Base-by-base conservation (phyloP, 257 asterid genomes). In the Przewalskia tangutica region DNA sequence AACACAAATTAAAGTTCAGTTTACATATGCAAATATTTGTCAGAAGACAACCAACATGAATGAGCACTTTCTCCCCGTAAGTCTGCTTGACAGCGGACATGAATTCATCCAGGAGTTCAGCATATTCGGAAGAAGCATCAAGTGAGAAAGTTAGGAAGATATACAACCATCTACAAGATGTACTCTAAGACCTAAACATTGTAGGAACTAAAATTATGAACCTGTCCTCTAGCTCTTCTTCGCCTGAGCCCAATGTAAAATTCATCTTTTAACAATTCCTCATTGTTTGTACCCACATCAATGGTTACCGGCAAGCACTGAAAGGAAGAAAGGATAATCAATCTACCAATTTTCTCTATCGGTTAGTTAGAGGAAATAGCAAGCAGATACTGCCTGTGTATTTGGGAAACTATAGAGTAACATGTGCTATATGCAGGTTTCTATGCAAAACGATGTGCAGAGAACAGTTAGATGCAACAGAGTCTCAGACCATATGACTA, bases 241-340 rank as follows among this genome's bases (percentile, higher is more conserved):
- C 89, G 89, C 81, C 89, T 85, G 73, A 92, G 93, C 62, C 97
- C 97, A 34, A 92, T 92, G 66, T 92, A 92, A 86, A 91, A 92
- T 78, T 92, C 97, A 82, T 92, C 94, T 6, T 89, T 88, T 77
- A 92, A 81, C 86, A 92, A 78, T 82, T 87, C 84, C 92, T 89
- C 93, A 32, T 92, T 92, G 86, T 92, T 92, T 53, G 97, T 92
- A 54, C 97, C 97, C 64, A 91, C 97, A 68, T 92, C 97, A 86
- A 92, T 92, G 77, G 97, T 92, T 81, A 92, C 87, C 18, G 97
- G 97, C 89, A 92, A 85, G 85, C 97, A 92, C 97, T 92, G 91
- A 65, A 80, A 23, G 17, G 77, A 62, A 73, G 34, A 77, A 32
- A 58, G n/a, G 53, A 50, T 56, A 17, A 36, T 62, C 75, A 62